Conservation (phyloP, 805 yeast species). For the Komagataella pseudopastoris region DNA sequence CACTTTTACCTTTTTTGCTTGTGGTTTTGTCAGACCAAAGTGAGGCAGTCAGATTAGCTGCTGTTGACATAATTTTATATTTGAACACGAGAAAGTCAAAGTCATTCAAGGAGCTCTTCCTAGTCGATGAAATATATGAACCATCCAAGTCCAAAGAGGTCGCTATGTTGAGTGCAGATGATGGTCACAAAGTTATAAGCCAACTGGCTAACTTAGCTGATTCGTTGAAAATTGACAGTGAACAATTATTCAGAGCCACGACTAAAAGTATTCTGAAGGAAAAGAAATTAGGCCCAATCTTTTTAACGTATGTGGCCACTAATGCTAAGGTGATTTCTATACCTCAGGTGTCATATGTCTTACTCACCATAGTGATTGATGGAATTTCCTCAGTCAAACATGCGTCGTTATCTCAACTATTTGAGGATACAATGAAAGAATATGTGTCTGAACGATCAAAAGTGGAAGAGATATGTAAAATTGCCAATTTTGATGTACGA, state of each 20-base stretch:
- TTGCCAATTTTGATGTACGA: constrained; percentile 34
- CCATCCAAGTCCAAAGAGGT: constrained; percentile 24
- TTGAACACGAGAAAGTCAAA: constrained; percentile 21
- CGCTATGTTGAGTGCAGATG: constrained; percentile 35
- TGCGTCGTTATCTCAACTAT: constrained; percentile 30
- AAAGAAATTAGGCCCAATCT: constrained; percentile 40
- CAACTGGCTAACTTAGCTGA: constrained; percentile 17
- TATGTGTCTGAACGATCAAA: constrained; percentile 33
- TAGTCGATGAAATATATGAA: constrained; percentile 44
- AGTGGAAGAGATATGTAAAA: constrained; percentile 29
- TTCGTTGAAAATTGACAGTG: neutral
- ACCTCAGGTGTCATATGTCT: constrained; percentile 40
- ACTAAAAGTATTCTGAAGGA: constrained; percentile 22
- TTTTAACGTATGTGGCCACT: constrained; percentile 52
- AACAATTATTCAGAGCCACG: constrained; percentile 7
- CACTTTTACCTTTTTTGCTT: constrained; percentile 44
- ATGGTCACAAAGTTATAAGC: constrained; percentile 32
- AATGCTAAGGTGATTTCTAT: constrained; percentile 43
- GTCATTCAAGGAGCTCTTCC: constrained; percentile 26
- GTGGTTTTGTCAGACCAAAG: constrained; percentile 39
- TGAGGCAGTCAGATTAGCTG: constrained; percentile 33
- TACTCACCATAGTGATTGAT: constrained; percentile 31
- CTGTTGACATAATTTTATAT: constrained; percentile 22
- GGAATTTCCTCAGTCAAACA: constrained; percentile 24
- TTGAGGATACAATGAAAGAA: constrained; percentile 26